phyloP scores from a whole-genome alignment of 73 alveolate species.

The Diophrys sp. region DNA sequence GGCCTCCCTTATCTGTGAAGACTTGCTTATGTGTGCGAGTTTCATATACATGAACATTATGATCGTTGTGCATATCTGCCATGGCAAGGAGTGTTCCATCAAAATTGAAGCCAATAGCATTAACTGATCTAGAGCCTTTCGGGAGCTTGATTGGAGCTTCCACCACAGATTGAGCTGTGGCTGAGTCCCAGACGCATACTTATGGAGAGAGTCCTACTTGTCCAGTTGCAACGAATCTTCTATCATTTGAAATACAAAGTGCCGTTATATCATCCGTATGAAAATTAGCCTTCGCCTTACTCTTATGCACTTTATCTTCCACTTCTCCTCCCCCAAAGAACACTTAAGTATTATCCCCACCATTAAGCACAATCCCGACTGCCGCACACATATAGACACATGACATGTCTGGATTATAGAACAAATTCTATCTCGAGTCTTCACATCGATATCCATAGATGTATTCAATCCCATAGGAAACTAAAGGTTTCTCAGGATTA shows the following conservation, averaged over 20 bases:
- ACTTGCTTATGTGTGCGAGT: slow-evolving; percentile 56
- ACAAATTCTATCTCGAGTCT: slow-evolving; percentile 82
- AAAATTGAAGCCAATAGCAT: slow-evolving; percentile 69
- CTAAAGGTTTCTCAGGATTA: slow-evolving; percentile 55
- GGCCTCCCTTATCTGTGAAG: slow-evolving; percentile 23
- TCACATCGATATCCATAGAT: slow-evolving; percentile 91
- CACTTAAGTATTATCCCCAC: slow-evolving; percentile 59
- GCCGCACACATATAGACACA: slow-evolving; percentile 95
- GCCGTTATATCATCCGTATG: slow-evolving; percentile 93
- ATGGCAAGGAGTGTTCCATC: slow-evolving; percentile 83
- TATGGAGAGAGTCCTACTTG: slow-evolving; percentile 90
- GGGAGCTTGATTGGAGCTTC: slow-evolving; percentile 63
- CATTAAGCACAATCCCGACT: slow-evolving; percentile 85
- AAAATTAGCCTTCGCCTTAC: slow-evolving; percentile 53
- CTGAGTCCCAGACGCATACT: slow-evolving; percentile 84
- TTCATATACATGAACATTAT: slow-evolving; percentile 82
- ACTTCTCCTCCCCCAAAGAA: slow-evolving; percentile 80
- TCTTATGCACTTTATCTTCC: slow-evolving; percentile 32
- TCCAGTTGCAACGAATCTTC: slow-evolving; percentile 89
- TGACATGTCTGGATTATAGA: slow-evolving; percentile 73
- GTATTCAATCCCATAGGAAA: slow-evolving; percentile 78
- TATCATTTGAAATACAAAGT: slow-evolving; percentile 78
- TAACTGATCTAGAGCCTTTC: slow-evolving; percentile 83
- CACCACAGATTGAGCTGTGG: slow-evolving; percentile 64
- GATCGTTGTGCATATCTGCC: slow-evolving; percentile 90